A percentile compares a stretch with the other conserved stretches of the same genome.
phyloP scores from a whole-genome alignment of 805 yeast genomes.

The Tetrapisispora iriomotensis region DNA sequence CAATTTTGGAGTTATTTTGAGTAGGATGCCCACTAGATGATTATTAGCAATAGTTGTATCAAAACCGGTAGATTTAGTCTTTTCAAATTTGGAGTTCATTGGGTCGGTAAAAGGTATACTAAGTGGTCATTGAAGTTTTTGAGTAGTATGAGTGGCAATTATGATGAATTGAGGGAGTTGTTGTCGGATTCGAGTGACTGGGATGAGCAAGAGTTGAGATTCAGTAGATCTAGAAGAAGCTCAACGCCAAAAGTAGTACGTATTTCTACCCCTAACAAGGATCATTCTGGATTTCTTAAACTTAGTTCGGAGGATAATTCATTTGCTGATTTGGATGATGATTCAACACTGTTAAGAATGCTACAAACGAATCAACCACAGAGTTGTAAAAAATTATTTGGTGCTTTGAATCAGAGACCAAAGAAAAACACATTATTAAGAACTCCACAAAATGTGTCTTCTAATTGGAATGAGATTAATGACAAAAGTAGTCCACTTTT shows the following conservation, averaged over 20 bases:
- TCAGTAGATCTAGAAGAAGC: not conserved
- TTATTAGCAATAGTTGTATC: too few species aligned
- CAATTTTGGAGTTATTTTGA: too few species aligned
- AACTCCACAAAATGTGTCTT: not conserved
- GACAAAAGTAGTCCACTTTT: not conserved
- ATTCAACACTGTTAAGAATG: not conserved
- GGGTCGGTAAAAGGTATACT: too few species aligned
- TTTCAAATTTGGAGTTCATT: too few species aligned
- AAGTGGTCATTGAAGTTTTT: too few species aligned
- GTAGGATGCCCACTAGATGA: too few species aligned
- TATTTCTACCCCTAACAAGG: not conserved
- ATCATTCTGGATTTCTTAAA: too few species aligned
- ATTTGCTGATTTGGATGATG: not conserved
- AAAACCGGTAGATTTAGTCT: too few species aligned
- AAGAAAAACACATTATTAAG: not conserved
- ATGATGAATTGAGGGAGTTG: constrained; percentile 14
- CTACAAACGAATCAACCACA: not conserved
- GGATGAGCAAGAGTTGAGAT: constrained; percentile 6
- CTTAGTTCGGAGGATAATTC: too few species aligned
- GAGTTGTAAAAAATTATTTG: not conserved
- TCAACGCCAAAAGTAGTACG: not conserved
- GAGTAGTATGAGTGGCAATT: not conserved
- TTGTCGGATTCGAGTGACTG: constrained; percentile 23
- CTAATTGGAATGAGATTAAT: not conserved
- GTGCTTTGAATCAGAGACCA: not conserved